Evolutionary conservation across 768 basidiomycete species (phyloP).

Genomic region (Cytidiella melzeri): DNA sequence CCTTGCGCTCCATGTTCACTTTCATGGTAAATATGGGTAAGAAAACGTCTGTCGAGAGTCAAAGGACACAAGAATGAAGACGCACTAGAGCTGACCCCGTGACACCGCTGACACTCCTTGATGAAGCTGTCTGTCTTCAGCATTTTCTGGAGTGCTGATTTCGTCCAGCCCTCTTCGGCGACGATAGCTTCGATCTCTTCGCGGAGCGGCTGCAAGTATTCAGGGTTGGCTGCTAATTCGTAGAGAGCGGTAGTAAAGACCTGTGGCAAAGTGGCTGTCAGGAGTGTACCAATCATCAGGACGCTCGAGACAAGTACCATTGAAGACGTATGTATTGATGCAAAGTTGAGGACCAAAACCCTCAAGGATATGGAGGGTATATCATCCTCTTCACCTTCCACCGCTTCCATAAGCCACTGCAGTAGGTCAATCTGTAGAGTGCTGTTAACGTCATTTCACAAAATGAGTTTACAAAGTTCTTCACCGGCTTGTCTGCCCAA

Average conservation of each 20-base stretch:
- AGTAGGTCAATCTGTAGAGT: constrained; percentile 19
- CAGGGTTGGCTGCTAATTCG: constrained; percentile 23
- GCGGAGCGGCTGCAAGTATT: constrained; percentile 24
- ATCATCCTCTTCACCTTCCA: neutral
- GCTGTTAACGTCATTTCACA: neutral
- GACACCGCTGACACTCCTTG: constrained; percentile 24
- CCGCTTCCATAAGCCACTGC: constrained; percentile 16
- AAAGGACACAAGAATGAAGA: no score
- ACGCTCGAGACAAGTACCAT: constrained; percentile 7
- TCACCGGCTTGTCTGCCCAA: constrained; percentile 9
- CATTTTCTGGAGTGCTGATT: constrained; percentile 25
- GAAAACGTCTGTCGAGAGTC: no score
- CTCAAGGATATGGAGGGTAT: neutral
- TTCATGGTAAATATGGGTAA: no score
- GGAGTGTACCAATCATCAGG: neutral
- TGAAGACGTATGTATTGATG: constrained; percentile 16
- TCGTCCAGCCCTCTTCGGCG: constrained; percentile 22
- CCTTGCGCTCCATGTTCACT: constrained; percentile 20
- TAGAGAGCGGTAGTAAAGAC: constrained; percentile 23
- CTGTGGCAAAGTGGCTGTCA: constrained; percentile 10
- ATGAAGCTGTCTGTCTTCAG: constrained; percentile 31
- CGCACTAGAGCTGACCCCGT: constrained; percentile 21
- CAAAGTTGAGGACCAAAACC: constrained; percentile 17
- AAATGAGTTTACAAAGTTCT: no score
- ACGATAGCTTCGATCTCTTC: constrained; percentile 26